phyloP scores from a whole-genome alignment of 106 monocot genomes.

The Gastrodia elata region DNA sequence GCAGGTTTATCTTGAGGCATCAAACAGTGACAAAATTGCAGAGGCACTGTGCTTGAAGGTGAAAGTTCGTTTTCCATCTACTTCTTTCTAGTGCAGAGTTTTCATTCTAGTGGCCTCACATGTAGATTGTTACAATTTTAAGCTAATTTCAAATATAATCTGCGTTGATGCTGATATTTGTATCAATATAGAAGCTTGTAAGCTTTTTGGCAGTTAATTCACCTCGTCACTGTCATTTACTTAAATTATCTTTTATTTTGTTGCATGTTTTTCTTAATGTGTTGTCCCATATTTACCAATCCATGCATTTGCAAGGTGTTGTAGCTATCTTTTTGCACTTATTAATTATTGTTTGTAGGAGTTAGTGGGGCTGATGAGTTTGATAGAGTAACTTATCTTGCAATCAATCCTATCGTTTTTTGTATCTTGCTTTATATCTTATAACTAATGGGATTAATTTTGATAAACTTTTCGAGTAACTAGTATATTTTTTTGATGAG shows the following conservation, averaged over 20 bases:
- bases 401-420: background rate
- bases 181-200: background rate
- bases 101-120: background rate
- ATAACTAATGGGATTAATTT: background rate
- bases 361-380: background rate
- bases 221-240: background rate
- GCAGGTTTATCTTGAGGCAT: constrained; percentile 73
- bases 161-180: background rate
- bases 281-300: background rate
- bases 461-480: background rate
- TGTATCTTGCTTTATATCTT: background rate
- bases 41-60: constrained; percentile 59
- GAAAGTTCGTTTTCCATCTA: constrained; percentile 1
- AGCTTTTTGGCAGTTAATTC: background rate
- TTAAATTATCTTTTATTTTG: background rate
- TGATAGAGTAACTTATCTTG: background rate
- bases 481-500: background rate
- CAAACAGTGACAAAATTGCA: constrained; percentile 52
- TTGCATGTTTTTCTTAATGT: background rate
- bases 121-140: background rate
- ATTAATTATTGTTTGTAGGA: background rate
- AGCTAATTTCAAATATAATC: background rate
- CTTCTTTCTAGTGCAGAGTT: background rate
- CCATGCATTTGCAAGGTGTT: background rate
- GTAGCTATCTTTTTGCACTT: background rate